These are phyloP conservation scores for Psilocybe tampanensis DNA, from an alignment of 768 basidiomycete genomes.

Conservation along the genomic window DNA sequence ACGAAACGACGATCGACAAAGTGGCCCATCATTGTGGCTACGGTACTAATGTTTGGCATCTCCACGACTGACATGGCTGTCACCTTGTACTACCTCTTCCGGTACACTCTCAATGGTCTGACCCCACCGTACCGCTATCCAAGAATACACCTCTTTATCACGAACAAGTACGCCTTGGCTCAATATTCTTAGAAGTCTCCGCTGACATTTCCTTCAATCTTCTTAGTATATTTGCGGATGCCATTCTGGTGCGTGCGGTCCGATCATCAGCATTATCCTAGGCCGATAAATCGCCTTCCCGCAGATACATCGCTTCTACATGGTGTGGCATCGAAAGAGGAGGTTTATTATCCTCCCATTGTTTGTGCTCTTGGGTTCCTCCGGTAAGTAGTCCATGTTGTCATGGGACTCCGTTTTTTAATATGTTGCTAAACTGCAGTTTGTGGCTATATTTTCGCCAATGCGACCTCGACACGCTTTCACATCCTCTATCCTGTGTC, in stretches of 20 bases:
- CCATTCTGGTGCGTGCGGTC: slow-evolving; percentile 16
- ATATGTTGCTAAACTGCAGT: slow-evolving; percentile 10
- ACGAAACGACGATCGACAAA: slow-evolving; percentile 11
- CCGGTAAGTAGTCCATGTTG: slow-evolving; percentile 12
- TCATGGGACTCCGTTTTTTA: not conserved
- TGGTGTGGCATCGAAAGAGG: slow-evolving; percentile 20
- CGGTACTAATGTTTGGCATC: slow-evolving; percentile 13
- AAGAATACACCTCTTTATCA: slow-evolving; percentile 13
- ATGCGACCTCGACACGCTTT: slow-evolving; percentile 8
- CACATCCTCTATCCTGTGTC: slow-evolving; percentile 14
- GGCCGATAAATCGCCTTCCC: slow-evolving; percentile 1
- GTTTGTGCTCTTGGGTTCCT: slow-evolving; percentile 15
- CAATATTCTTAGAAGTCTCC: not conserved
- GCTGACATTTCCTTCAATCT: not conserved
- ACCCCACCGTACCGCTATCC: slow-evolving; percentile 12
- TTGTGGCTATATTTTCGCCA: slow-evolving; percentile 20
- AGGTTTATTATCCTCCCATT: slow-evolving; percentile 17
- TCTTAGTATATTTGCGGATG: slow-evolving; percentile 24
- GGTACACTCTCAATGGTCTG: slow-evolving; percentile 9
- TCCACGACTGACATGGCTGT: slow-evolving; percentile 17
- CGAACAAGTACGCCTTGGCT: slow-evolving; percentile 17
- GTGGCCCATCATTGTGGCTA: slow-evolving; percentile 13
- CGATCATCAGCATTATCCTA: not conserved
- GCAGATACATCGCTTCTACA: slow-evolving; percentile 27
- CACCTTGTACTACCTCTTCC: slow-evolving; percentile 16